Base-by-base conservation (phyloP, 2,329 filamentous ascomycete species). In the Ceratocystis albifundus region DNA sequence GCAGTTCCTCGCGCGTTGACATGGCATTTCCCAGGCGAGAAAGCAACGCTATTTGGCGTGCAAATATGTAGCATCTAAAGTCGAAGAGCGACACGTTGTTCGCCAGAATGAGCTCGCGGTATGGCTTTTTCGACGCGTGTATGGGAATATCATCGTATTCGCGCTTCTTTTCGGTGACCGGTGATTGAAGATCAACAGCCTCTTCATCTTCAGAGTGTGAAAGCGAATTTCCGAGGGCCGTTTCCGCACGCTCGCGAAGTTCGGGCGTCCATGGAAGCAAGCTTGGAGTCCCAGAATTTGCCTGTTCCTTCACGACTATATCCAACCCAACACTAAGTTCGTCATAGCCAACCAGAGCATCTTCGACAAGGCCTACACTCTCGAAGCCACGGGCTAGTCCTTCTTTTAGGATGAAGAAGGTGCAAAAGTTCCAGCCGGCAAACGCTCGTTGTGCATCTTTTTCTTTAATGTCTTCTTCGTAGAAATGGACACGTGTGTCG, bases 341-440 rank as follows among this genome's bases (percentile, higher is more conserved):
- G 74, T 97, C 94, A 71, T 99, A 99, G 15, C 91, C 90, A 3
- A 94, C 89, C 48, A 99, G 78, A 2, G 94, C 93, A 80, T 99
- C 94, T 73, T 99, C 94, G 7, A 96, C 90, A 8, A 99, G 79
- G 0, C 95, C 95, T 2, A 97, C 92, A 73, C 90, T 97, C 75
- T 99, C 95, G 70, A 99, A 96, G 0, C 93, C 95, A 70, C 90
- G 84, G 0, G 94, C 93, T 45, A 99, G 78, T 0, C 94, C 94
- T 75, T 99, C 94, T 73, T 99, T 99, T 7, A 99, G 80, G 17
- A 99, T 92, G 74, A 99, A 99, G 74, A 99, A 99, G 0, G 94
- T 99, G 76, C 94, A 97, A 74, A 99, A 99, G 73, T 99, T 99
- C 94, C 94, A 99, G 0, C 94, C 94, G 0, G 94, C 94, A 20